A percentile compares a stretch with the other conserved stretches of the same genome.
These are phyloP conservation scores for Podaxis carcinomalis DNA, from an alignment of 768 basidiomycete genomes.

Conservation along the genomic window DNA sequence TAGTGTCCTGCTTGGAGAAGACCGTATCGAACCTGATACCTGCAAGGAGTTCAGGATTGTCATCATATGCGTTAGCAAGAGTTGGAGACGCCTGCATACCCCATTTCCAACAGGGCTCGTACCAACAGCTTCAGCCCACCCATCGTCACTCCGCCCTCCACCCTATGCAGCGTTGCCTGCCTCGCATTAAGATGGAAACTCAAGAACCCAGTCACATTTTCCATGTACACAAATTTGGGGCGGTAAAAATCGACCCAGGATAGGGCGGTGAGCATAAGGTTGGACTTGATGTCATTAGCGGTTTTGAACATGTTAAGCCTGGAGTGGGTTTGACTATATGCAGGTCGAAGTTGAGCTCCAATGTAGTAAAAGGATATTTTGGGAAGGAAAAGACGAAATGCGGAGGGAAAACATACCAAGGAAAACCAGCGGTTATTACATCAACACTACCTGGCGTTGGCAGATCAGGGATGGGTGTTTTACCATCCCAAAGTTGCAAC, in stretches of 20 bases:
- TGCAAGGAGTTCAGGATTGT: slow-evolving; percentile 14
- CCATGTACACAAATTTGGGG: slow-evolving; percentile 41
- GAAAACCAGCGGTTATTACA: slow-evolving; percentile 66
- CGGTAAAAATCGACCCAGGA: slow-evolving; percentile 45
- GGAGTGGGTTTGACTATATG: slow-evolving; percentile 57
- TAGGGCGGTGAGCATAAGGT: slow-evolving; percentile 58
- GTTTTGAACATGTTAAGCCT: slow-evolving; percentile 65
- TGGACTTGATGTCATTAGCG: slow-evolving; percentile 64
- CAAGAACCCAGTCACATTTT: slow-evolving; percentile 53
- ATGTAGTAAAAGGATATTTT: background rate
- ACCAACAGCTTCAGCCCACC: slow-evolving; percentile 71
- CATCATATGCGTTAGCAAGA: background rate
- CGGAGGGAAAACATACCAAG: slow-evolving; percentile 47
- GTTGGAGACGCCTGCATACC: slow-evolving; percentile 33
- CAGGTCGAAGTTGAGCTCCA: background rate
- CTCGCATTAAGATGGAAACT: slow-evolving; percentile 35
- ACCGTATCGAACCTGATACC: slow-evolving; percentile 50
- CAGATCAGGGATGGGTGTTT: slow-evolving; percentile 35
- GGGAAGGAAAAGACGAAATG: background rate
- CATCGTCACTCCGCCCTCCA: slow-evolving; percentile 63
- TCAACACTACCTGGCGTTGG: slow-evolving; percentile 54
- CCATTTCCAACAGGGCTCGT: slow-evolving; percentile 59
- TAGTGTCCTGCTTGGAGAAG: slow-evolving; percentile 52
- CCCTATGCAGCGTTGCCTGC: slow-evolving; percentile 37
- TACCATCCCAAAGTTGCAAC: slow-evolving; percentile 33